phyloP scores from a whole-genome alignment of 148 eudicot species.

The Chenopodium berlandieri region DNA sequence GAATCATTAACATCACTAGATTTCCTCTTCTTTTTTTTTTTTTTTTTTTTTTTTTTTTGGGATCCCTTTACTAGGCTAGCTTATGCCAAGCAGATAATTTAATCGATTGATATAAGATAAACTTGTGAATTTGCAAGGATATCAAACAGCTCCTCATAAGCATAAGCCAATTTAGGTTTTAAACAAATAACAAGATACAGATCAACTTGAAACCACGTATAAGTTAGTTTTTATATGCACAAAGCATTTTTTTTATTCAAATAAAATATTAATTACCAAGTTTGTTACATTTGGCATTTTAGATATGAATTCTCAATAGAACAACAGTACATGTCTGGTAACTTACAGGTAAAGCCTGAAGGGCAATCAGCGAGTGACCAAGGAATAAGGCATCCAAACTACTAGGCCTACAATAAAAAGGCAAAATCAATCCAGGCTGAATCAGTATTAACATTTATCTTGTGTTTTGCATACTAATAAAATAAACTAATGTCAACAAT shows the following conservation, averaged over 20 bases:
- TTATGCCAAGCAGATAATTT: neutral
- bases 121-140: neutral
- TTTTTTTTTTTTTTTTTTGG: no score
- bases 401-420: slow-evolving; percentile 59
- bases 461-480: neutral
- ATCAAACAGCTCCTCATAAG: neutral
- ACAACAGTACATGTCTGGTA: neutral
- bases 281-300: neutral
- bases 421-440: neutral
- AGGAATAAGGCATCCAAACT: slow-evolving; percentile 93
- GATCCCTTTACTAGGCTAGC: neutral
- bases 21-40: no score
- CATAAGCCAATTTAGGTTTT: neutral
- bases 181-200: neutral
- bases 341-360: slow-evolving; percentile 90
- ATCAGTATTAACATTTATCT: slow-evolving; percentile 11
- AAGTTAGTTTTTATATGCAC: neutral
- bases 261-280: neutral
- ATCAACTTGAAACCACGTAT: slow-evolving; percentile 2
- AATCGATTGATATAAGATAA: neutral
- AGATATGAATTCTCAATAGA: neutral
- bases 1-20: neutral
- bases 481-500: neutral
- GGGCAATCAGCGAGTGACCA: slow-evolving; percentile 77
- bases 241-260: neutral